phyloP scores from a whole-genome alignment of 495 filamentous ascomycete genomes.

The Mytilinidion resinicola region DNA sequence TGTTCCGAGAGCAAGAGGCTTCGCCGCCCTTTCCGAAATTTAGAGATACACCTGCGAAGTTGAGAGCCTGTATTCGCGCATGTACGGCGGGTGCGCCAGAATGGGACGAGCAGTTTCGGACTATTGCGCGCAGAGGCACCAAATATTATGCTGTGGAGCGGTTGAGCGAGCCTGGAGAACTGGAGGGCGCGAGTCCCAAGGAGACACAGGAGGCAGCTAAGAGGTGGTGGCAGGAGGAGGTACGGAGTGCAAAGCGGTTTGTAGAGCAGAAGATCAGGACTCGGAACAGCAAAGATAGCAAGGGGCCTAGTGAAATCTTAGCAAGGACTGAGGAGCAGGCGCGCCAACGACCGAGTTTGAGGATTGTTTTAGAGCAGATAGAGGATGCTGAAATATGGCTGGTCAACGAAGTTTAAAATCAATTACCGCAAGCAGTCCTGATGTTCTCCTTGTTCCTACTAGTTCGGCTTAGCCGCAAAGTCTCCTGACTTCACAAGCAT shows the following conservation, averaged over 20 bases:
- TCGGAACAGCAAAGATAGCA: background rate
- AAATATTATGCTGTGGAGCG: background rate
- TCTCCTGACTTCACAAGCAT: no score
- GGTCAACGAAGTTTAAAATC: no score
- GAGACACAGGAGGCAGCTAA: background rate
- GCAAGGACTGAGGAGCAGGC: no score
- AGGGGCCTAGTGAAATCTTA: no score
- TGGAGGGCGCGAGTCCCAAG: background rate
- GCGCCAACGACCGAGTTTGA: no score
- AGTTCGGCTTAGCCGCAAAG: no score
- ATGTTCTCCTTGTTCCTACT: no score
- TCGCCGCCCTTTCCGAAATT: background rate
- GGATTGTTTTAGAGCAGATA: no score
- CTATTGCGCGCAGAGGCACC: background rate
- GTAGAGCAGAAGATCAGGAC: background rate
- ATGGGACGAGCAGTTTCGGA: background rate
- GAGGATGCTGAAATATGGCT: no score
- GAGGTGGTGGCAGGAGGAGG: background rate
- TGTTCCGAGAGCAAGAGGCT: background rate
- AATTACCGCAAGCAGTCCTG: no score
- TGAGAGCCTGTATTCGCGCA: background rate
- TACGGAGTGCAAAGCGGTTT: background rate
- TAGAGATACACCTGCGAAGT: background rate
- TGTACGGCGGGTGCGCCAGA: background rate
- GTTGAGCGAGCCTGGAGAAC: background rate